Percentiles rank a stretch among this genome's conserved stretches.
Conservation (phyloP, 106 monocot genomes). For the Phalaenopsis aphrodite region DNA sequence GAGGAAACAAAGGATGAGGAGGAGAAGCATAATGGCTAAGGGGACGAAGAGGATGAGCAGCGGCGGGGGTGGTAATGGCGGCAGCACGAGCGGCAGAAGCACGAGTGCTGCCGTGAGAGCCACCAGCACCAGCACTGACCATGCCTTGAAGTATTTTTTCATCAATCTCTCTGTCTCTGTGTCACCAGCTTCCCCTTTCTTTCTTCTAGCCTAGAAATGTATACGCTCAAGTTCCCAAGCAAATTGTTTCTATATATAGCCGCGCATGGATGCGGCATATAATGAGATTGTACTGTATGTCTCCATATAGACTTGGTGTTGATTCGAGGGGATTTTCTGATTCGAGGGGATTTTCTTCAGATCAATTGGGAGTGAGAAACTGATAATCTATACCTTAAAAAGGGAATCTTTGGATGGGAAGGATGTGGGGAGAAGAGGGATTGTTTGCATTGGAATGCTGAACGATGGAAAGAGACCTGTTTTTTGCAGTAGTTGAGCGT, state of each 20-base stretch:
- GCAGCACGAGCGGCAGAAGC: conserved; percentile 40
- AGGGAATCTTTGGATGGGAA: background rate
- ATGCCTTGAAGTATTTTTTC: background rate
- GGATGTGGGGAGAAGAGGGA: background rate
- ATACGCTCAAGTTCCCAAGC: background rate
- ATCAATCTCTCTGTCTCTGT: background rate
- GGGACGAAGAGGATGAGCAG: conserved; percentile 34
- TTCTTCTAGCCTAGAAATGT: background rate
- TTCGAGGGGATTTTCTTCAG: background rate
- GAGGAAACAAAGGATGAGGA: conserved; percentile 26
- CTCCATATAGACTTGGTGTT: background rate
- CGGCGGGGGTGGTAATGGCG: conserved; percentile 41
- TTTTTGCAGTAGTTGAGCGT: background rate
- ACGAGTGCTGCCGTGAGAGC: conserved; percentile 21
- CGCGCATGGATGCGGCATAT: background rate
- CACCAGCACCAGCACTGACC: conserved; percentile 14
- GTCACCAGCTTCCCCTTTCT: background rate
- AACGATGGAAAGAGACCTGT: background rate
- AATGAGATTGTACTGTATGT: background rate
- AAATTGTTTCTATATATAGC: background rate
- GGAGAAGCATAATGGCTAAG: conserved; percentile 24
- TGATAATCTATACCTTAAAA: background rate
- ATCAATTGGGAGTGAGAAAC: background rate
- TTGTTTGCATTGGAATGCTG: background rate
- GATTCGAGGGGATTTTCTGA: background rate